Conservation (phyloP, 805 yeast genomes). For the Wickerhamiella lipophila region DNA sequence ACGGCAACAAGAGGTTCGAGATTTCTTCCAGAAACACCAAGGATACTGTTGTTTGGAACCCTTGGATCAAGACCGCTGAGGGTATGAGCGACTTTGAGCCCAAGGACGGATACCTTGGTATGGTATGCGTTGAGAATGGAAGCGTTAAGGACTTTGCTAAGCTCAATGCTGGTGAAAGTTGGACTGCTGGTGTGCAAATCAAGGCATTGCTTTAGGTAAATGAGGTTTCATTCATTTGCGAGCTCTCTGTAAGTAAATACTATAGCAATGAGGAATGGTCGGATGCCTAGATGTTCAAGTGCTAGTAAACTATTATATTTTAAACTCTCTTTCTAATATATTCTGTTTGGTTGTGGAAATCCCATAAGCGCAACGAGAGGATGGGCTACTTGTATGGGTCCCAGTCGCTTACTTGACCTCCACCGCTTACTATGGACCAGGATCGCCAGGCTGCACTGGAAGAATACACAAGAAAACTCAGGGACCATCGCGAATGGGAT, state of each 20-base stretch:
- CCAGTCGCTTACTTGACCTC: background rate
- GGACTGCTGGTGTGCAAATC: constrained; percentile 40
- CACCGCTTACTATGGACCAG: constrained; percentile 24
- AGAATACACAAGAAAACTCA: constrained; percentile 69
- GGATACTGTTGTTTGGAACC: constrained; percentile 90
- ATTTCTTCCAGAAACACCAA: constrained; percentile 44
- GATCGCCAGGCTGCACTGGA: constrained; percentile 68
- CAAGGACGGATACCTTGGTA: constrained; percentile 63
- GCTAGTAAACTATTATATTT: too few species aligned
- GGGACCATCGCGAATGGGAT: constrained; percentile 92
- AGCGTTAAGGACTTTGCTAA: constrained; percentile 55
- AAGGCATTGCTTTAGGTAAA: constrained; percentile 12
- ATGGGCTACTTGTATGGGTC: background rate
- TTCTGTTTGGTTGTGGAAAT: too few species aligned
- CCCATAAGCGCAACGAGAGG: too few species aligned
- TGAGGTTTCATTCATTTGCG: too few species aligned
- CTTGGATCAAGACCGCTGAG: constrained; percentile 75
- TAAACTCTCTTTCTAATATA: too few species aligned
- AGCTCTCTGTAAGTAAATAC: background rate
- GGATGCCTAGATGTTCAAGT: too few species aligned
- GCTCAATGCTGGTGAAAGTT: constrained; percentile 57
- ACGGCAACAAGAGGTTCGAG: constrained; percentile 59
- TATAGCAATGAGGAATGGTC: background rate
- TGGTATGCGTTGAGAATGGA: constrained; percentile 96
- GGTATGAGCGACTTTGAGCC: constrained; percentile 86